Base-by-base conservation (phyloP, 2,329 filamentous ascomycete species). In the Apiospora sp. region DNA sequence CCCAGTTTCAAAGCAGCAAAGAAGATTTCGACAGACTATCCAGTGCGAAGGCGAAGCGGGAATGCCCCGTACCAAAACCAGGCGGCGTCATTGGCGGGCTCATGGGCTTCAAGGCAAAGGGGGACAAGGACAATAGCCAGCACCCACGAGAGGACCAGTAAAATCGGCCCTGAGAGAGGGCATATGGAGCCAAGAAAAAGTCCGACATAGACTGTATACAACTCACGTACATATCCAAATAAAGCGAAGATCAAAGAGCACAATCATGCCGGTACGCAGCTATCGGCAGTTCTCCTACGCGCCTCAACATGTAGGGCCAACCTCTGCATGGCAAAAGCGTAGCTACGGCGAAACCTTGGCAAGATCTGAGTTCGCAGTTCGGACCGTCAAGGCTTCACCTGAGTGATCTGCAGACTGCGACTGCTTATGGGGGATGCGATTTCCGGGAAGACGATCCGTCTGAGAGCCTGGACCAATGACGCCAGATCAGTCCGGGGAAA, bases 51-150 rank as follows among this genome's bases (percentile, higher is more conserved):
- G 79, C 83, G 67, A 87, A 87, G 79, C 89, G 94, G 78, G 94
- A 97, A 81, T 99, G 96, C 80, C 96, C 96, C 0, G 91, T 99
- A 16, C 96, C 96, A 6, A 98, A 98, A 83, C 96, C 96, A 0
- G 88, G 91, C 44, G 95, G 95, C 3, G 84, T 95, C 46, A 84
- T 97, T 67, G 94, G 93, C 16, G 89, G 93, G 79, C 86, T 96
- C 77, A 83, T 96, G 74, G 94, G 94, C 0, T 93, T 96, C 80
- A 88, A 87, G 76, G 85, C 81, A 73, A 73, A 73, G 54, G 79
- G 77, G 54, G 76, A 75, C 68, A 75, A 73, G 24, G 76, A 73
- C 68, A 70, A 75, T 69, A 41, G 58, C 10, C 46, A 41, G 43
- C 48, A 27, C 30, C 68, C 46, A 16, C 46, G 48, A 54, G 68